These are phyloP conservation scores for Zymoseptoria crescenta DNA, from an alignment of 2,329 filamentous ascomycete genomes.

Conservation along the genomic window DNA sequence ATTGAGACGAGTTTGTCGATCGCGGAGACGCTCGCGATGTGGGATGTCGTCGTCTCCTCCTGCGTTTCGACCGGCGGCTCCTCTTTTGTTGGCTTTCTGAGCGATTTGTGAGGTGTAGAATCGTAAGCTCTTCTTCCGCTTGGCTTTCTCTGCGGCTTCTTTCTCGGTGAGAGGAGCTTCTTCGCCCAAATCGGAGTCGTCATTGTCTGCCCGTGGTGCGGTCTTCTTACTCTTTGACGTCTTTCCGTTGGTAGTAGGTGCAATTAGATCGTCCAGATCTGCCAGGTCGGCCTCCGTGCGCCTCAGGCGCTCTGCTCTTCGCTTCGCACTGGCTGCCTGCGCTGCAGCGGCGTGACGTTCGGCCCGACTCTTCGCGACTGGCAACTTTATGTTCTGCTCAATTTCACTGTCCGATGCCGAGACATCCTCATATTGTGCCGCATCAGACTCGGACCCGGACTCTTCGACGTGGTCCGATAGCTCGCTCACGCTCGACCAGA, in stretches of 20 bases:
- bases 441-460: constrained; percentile 2
- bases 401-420: constrained; percentile 27
- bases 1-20: constrained; percentile 78
- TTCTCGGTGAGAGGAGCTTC: constrained; percentile 70
- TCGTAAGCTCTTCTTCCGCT: constrained; percentile 81
- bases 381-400: constrained; percentile 33
- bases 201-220: constrained; percentile 38
- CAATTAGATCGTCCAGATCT: constrained; percentile 58
- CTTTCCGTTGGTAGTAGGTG: constrained; percentile 22
- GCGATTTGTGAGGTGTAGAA: constrained; percentile 98
- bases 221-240: constrained; percentile 7
- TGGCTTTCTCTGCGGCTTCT: constrained; percentile 77
- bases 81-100: constrained; percentile 84
- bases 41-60: constrained; percentile 79
- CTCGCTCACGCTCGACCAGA: constrained; percentile 69
- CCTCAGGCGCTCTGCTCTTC: constrained; percentile 46
- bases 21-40: constrained; percentile 77
- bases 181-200: constrained; percentile 88
- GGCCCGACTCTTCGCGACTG: constrained; percentile 40
- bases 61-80: constrained; percentile 61
- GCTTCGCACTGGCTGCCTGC: constrained; percentile 47
- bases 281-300: constrained; percentile 64
- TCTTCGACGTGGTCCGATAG: constrained; percentile 33
- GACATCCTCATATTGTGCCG: constrained; percentile 3
- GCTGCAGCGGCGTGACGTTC: constrained; percentile 45